Conservation (phyloP, 1,284 basidiomycete species). For the Microbotryum scabiosae region DNA sequence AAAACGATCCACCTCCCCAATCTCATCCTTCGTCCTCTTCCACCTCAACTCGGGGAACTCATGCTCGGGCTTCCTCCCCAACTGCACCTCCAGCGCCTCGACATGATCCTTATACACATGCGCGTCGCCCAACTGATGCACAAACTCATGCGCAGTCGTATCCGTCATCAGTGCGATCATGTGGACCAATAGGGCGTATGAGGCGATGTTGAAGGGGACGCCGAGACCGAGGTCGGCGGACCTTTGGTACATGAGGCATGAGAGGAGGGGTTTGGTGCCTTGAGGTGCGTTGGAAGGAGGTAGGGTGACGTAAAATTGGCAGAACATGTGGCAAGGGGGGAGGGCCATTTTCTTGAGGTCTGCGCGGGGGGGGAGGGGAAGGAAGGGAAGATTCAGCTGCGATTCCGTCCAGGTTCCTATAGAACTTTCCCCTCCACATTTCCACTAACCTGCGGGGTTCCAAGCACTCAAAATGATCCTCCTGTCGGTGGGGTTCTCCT, state of each 20-base stretch:
- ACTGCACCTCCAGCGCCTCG: conserved; percentile 71
- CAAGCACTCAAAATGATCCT: conserved; percentile 94
- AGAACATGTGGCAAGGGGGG: conserved; percentile 96
- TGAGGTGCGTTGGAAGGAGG: conserved; percentile 57
- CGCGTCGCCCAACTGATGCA: conserved; percentile 91
- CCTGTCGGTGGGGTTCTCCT: conserved; percentile 84
- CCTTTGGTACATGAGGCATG: conserved; percentile 95
- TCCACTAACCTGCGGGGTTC: conserved; percentile 81
- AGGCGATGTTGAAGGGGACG: conserved; percentile 97
- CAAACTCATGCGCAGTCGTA: conserved; percentile 76
- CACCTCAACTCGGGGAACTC: conserved; percentile 72
- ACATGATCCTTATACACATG: conserved; percentile 94
- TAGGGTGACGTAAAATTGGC: conserved; percentile 94
- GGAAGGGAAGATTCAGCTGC: too few relatives aligned
- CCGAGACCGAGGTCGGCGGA: conserved; percentile 95
- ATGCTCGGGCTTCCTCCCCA: conserved; percentile 60
- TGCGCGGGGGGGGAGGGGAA: conserved; percentile 37
- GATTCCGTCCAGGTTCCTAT: neutral
- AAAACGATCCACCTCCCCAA: conserved; percentile 67
- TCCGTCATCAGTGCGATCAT: conserved; percentile 89
- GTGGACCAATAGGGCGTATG: conserved; percentile 90
- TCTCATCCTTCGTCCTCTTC: conserved; percentile 53
- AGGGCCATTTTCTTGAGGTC: conserved; percentile 91
- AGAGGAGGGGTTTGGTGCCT: conserved; percentile 46
- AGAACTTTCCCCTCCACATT: neutral